Evolutionary conservation across 805 yeast species (phyloP), one percentile per base, ranked within the genome.

Genomic region (Candida manassasensis): DNA sequence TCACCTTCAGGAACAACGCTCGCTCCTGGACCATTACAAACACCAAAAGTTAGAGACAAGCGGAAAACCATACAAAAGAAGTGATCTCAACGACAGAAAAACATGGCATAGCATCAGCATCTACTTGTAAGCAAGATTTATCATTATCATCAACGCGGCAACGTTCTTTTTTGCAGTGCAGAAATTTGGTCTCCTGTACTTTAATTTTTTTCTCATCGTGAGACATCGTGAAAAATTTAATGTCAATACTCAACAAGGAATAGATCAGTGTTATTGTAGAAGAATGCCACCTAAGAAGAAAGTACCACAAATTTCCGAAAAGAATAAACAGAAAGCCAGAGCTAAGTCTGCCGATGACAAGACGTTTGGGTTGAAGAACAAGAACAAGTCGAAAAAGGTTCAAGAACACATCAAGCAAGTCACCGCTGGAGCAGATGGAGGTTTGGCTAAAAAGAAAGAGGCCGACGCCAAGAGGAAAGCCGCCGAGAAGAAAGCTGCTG

Each of bases 361-460:
- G 66, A 86, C 97, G 2, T 93, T 93, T 57, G 98, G 98, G 39
- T 69, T 93, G 71, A 93, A 89, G 56, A 93, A 93, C 60, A 93
- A 93, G 60, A 90, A 93, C 66, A 86, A 88, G 57, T 88, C 97
- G 28, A 76, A 90, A 52, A 93, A 82, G 51, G 97, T 90, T 25
- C 96, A 88, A 48, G 61, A 63, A 12, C 86, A 84, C 54, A 65
- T 67, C 42, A 65, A 44, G 19, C 69, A 63, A 41, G 61, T 67
- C 44, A 52, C 62, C 45, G 54, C 60, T 3, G 79, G 52, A 33
- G 64, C 64, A 8, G 61, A 75, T 67, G 65, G 70, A 44, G 64
- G 74, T 53, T 42, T 68, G 57, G 73, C 73, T 12, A 81, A 81
- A 63, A 78, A 78, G 58, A 77, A 73, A 52, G 90, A 81, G 42